Base-by-base conservation (phyloP, 2,329 filamentous ascomycete species). In the Coniochaeta ligniaria region DNA sequence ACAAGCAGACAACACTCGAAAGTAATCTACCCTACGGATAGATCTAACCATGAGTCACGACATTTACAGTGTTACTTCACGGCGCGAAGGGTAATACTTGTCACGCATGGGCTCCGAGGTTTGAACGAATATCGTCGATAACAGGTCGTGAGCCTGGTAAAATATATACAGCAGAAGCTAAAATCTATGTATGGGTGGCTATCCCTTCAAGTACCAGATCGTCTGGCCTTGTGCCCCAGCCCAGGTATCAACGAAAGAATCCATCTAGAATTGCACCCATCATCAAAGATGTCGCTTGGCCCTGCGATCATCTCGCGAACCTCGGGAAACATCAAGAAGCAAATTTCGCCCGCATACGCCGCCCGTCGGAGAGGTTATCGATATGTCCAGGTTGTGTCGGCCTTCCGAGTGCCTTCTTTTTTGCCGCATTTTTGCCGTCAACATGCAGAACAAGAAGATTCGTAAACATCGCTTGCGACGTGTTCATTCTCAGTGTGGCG, bases 401-500 rank as follows among this genome's bases (percentile, higher is more conserved):
- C 35, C 12, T 36, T 36, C 35, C 31, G 28, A 6, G 33, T 60
- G 20, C 47, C 58, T 28, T 60, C 35, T 55, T 55, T 17, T 43
- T 8, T 57, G 52, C 47, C 52, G 22, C 59, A 60, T 50, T 55
- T 55, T 41, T 56, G 38, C 54, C 56, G 38, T 58, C 5, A 26
- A 58, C 20, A 35, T 57, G 24, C 50, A 38, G 45, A 55, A 47
- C 26, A 60, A 57, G 50, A 35, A 60, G 56, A 58, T 58, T 58
- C 56, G 56, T 58, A 43, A 41, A 58, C 60, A 61, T 61, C 60
- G 60, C 60, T 58, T 16, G 57, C 60, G 57, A 59, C 31, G 60
- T 45, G 47, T 28, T 58, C 60, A 58, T 59, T n/a, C 56, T 38
- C n/a, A 26, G 2, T 26, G 60, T 38, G 28, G 17, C 16, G 24